Evolutionary conservation across 2,329 filamentous ascomycete genomes (phyloP).

Genomic region (Ambrosiella beaveri): DNA sequence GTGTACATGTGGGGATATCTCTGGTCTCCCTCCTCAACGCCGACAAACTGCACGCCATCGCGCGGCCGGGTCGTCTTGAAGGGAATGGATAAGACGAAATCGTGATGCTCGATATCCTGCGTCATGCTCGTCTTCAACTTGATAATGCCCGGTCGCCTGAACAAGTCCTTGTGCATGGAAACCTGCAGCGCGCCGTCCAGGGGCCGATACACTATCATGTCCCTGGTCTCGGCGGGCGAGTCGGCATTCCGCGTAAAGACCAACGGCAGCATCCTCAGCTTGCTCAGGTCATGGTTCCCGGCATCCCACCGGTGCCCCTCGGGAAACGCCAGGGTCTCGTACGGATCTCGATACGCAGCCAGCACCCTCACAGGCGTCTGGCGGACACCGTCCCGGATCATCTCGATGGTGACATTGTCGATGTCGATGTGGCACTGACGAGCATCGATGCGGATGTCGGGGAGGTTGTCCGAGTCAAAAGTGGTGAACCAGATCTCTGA

Average conservation of each 20-base stretch:
- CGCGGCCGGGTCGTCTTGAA: constrained; percentile 60
- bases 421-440: constrained; percentile 43
- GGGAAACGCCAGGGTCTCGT: constrained; percentile 45
- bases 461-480: constrained; percentile 37
- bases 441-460: constrained; percentile 42
- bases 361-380: constrained; percentile 13
- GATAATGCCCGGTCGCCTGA: constrained; percentile 25
- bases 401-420: constrained; percentile 33
- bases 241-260: constrained; percentile 34
- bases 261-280: constrained; percentile 44
- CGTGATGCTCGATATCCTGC: constrained; percentile 20
- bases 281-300: constrained; percentile 58
- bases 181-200: constrained; percentile 33
- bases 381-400: constrained; percentile 19
- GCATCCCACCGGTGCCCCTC: constrained; percentile 44
- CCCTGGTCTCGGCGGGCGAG: constrained; percentile 37
- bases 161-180: constrained; percentile 16
- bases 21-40: constrained; percentile 59
- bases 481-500: constrained; percentile 66
- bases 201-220: constrained; percentile 37
- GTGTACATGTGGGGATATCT: constrained; percentile 89
- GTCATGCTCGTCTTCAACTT: constrained; percentile 29
- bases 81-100: constrained; percentile 45
- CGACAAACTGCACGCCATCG: constrained; percentile 84
- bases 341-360: constrained; percentile 43